Conservation (phyloP, 2,329 filamentous ascomycete species). For the Cladophialophora yegresii region DNA sequence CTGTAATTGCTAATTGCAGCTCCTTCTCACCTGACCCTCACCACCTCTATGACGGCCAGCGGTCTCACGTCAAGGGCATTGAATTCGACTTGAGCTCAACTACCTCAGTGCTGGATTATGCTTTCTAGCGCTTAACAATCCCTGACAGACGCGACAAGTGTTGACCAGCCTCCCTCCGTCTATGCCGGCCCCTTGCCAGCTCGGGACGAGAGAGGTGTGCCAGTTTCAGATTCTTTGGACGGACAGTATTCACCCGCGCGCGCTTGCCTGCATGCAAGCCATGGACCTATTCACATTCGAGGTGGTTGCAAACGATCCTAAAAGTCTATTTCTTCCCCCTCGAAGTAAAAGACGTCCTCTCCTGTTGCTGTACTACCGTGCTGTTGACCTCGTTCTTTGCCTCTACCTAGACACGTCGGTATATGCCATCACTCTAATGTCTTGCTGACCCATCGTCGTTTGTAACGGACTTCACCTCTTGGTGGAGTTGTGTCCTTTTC, state of each 20-base stretch:
- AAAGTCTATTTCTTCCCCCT: background rate
- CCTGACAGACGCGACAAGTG: background rate
- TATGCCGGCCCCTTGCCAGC: background rate
- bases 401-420: background rate
- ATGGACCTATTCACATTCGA: background rate
- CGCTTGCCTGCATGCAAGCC: background rate
- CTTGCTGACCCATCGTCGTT: background rate
- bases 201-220: background rate
- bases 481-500: background rate
- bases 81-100: background rate
- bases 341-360: background rate
- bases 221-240: conserved; percentile 2
- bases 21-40: too few species aligned
- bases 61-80: too few species aligned
- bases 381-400: background rate
- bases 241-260: background rate
- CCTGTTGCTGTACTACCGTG: background rate
- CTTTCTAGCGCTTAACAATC: background rate
- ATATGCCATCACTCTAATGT: background rate
- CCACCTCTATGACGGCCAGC: too few species aligned
- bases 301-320: background rate
- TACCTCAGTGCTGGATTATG: background rate
- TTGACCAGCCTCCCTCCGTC: background rate
- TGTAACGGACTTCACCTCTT: background rate
- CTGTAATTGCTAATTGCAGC: background rate